Conservation (phyloP, 2,329 filamentous ascomycete genomes). For the Seiridium unicorne region DNA sequence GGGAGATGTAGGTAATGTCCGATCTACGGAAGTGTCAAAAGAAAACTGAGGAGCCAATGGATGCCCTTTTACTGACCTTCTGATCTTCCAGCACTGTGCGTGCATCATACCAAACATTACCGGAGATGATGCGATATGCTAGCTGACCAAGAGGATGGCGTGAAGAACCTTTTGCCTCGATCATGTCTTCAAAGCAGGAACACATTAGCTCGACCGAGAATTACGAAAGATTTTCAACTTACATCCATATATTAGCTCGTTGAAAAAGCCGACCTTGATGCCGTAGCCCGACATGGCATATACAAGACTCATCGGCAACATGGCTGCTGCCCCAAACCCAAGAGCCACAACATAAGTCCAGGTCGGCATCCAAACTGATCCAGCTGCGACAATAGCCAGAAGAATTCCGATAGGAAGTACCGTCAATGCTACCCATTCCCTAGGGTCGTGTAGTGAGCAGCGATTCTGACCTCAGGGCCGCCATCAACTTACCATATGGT, state of each 20-base stretch:
- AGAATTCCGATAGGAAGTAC: slow-evolving; percentile 21
- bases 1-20: slow-evolving; percentile 64
- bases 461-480: not conserved
- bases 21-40: slow-evolving; percentile 36
- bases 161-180: not conserved
- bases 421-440: slow-evolving; percentile 1
- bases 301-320: slow-evolving; percentile 57
- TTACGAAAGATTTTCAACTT: not conserved
- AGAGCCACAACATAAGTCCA: slow-evolving; percentile 61
- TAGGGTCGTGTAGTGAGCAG: not conserved
- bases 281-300: slow-evolving; percentile 48
- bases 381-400: slow-evolving; percentile 48
- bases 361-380: slow-evolving; percentile 55
- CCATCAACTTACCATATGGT: not conserved
- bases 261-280: slow-evolving; percentile 49
- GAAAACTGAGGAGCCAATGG: too few species aligned
- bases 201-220: not conserved
- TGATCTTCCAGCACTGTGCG: slow-evolving; percentile 57
- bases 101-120: slow-evolving; percentile 60
- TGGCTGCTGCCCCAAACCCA: slow-evolving; percentile 50
- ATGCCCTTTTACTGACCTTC: slow-evolving; percentile 24
- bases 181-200: not conserved
- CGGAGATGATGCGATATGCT: slow-evolving; percentile 55
- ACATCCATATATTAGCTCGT: slow-evolving; percentile 55
- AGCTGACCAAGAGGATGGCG: slow-evolving; percentile 3